Percentiles rank a stretch among this genome's conserved stretches.
Conservation (phyloP, 371 early-diverging fungal species). For the Nosema granulosis region DNA sequence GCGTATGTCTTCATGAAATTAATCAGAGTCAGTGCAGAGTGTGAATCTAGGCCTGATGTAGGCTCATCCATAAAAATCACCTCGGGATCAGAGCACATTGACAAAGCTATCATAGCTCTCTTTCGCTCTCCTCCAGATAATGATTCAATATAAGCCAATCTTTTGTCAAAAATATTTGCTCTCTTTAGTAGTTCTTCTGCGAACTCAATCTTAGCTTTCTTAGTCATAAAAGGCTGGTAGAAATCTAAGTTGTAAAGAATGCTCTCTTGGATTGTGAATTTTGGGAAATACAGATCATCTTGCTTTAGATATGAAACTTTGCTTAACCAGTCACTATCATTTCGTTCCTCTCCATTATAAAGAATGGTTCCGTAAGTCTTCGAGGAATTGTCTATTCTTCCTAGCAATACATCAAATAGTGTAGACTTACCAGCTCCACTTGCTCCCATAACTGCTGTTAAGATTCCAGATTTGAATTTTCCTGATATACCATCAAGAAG, state of each 20-base stretch:
- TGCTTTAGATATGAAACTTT: conserved; percentile 60
- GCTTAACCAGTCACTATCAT: conserved; percentile 44
- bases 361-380: conserved; percentile 69
- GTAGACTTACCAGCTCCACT: conserved; percentile 70
- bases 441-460: conserved; percentile 73
- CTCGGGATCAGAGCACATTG: conserved; percentile 30
- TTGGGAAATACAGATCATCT: conserved; percentile 24
- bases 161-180: neutral
- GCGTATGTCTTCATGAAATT: conserved; percentile 30
- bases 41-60: conserved; percentile 56
- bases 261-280: conserved; percentile 1
- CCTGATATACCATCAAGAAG: conserved; percentile 26
- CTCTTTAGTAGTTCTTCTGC: conserved; percentile 35
- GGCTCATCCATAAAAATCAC: conserved; percentile 61
- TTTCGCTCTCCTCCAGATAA: conserved; percentile 58
- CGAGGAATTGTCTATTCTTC: conserved; percentile 69
- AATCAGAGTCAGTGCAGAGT: conserved; percentile 44
- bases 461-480: conserved; percentile 21
- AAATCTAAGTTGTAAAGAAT: conserved; percentile 5
- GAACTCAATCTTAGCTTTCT: conserved; percentile 67
- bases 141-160: conserved; percentile 34
- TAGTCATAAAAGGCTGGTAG: conserved; percentile 27
- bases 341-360: conserved; percentile 48
- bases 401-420: conserved; percentile 61
- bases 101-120: conserved; percentile 55